Conservation (phyloP, 345 rosid species). For the Clausena lansium region DNA sequence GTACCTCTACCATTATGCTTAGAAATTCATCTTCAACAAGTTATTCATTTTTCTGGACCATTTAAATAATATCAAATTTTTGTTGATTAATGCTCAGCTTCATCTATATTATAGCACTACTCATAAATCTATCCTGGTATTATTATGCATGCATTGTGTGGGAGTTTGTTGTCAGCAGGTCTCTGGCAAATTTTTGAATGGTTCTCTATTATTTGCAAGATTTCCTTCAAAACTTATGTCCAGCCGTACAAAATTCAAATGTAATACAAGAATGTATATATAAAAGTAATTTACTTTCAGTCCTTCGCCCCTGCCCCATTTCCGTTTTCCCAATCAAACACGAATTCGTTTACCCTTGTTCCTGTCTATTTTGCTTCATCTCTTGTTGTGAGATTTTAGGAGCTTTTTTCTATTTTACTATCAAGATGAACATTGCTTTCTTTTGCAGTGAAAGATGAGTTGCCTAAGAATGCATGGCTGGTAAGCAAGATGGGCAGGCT, state of each 20-base stretch:
- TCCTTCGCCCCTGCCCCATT: not conserved
- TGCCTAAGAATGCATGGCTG: slow-evolving; percentile 80
- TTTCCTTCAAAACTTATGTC: not conserved
- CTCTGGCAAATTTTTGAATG: not conserved
- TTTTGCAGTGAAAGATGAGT: slow-evolving; percentile 46
- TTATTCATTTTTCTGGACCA: not conserved
- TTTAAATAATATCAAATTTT: not conserved
- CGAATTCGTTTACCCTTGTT: not conserved
- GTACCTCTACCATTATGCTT: not conserved
- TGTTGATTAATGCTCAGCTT: not conserved
- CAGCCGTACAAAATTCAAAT: not conserved
- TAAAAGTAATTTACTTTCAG: not conserved
- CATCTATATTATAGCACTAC: not conserved
- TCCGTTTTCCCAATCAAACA: not conserved
- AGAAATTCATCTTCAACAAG: too few species aligned
- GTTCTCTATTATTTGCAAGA: not conserved
- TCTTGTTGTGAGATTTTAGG: not conserved
- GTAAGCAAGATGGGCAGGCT: slow-evolving; percentile 87
- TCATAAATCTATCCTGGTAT: not conserved
- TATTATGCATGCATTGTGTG: not conserved
- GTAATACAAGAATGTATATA: not conserved
- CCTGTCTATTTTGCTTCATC: not conserved
- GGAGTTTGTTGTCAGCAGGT: not conserved
- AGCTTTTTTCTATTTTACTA: not conserved
- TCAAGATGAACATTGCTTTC: not conserved